Evolutionary conservation across 2,329 filamentous ascomycete species (phyloP), one percentile per base, ranked within the genome.

Genomic region (Colletotrichum eremochloae): DNA sequence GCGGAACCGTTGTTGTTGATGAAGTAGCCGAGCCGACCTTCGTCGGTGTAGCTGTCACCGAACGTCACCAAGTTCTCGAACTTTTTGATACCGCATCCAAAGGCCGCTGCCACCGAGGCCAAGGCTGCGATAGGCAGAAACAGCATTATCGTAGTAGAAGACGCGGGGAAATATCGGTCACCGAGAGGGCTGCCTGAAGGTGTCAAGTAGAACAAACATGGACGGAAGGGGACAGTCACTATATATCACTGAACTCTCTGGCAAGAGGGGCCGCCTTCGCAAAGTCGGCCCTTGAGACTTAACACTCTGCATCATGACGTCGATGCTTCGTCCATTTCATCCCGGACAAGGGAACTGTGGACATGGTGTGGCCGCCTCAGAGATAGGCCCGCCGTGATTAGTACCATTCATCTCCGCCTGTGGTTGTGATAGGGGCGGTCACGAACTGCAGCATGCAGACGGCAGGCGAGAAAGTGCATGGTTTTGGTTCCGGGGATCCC

Each of bases 21-120:
- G 77, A 95, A 92, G 78, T 93, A 94, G 12, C 78, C 77, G 12
- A 93, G 79, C 12, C 93, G 88, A 15, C 87, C 89, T 76, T 94
- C 91, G 77, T 95, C 93, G 0, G 92, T 94, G 77, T 92, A 95
- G 80, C 91, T 94, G 80, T 94, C 92, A 15, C 93, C 92, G 78
- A 95, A 94, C 0, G 90, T 86, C 50, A 94, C 87, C 48, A 94
- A 79, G 62, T 89, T 91, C 38, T 89, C 85, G 78, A 94, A 90
- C 48, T 84, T 83, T 42, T 81, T 80, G 52, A 86, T 74, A 52
- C 78, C 76, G 33, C 70, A 73, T 8, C 73, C 63, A 11, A 67
- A 67, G 12, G 75, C 75, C 48, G 74, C 64, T 33, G 50, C 74
- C 52, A 58, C 68, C 33, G 65, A 63, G 58, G 57, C 63, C 20